Conservation (phyloP, 805 yeast genomes). For the Zygotorulaspora danielsina region DNA sequence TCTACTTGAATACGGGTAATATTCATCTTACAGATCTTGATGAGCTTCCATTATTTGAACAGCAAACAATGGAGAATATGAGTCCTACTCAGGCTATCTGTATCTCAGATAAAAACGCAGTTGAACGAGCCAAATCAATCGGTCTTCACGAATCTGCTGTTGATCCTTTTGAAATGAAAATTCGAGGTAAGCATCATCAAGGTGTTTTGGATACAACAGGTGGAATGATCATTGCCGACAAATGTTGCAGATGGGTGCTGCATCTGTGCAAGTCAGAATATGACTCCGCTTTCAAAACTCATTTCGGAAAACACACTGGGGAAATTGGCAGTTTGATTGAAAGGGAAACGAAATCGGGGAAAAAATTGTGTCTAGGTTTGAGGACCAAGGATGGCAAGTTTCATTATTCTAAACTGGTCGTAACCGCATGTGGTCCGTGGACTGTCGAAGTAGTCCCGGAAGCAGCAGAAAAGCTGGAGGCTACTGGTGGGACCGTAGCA, state of each 20-base stretch:
- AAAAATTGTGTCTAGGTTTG: constrained; percentile 26
- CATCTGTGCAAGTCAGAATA: constrained; percentile 18
- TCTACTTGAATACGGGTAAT: constrained; percentile 27
- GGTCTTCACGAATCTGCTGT: constrained; percentile 19
- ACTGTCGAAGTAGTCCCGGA: constrained; percentile 32
- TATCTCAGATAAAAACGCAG: constrained; percentile 22
- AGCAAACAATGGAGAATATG: constrained; percentile 20
- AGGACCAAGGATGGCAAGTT: constrained; percentile 29
- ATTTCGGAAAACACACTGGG: constrained; percentile 22
- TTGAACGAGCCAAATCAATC: constrained; percentile 17
- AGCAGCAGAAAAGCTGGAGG: constrained; percentile 28
- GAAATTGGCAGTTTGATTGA: constrained; percentile 14
- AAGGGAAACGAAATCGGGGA: constrained; percentile 10
- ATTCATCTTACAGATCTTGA: constrained; percentile 23
- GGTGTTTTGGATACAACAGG: constrained; percentile 32
- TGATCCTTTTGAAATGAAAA: constrained; percentile 21
- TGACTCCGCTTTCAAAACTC: constrained; percentile 21
- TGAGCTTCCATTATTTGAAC: constrained; percentile 24
- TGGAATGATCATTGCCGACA: constrained; percentile 34
- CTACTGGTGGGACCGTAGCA: constrained; percentile 34
- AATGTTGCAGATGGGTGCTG: constrained; percentile 33
- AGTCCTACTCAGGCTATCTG: constrained; percentile 16
- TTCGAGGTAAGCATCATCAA: constrained; percentile 14
- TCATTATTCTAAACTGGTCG: constrained; percentile 27
- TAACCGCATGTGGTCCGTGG: constrained; percentile 36